Evolutionary conservation across 2,329 filamentous ascomycete species (phyloP), one percentile per base, ranked within the genome.

Genomic region (Verticillium zaregamsianum): DNA sequence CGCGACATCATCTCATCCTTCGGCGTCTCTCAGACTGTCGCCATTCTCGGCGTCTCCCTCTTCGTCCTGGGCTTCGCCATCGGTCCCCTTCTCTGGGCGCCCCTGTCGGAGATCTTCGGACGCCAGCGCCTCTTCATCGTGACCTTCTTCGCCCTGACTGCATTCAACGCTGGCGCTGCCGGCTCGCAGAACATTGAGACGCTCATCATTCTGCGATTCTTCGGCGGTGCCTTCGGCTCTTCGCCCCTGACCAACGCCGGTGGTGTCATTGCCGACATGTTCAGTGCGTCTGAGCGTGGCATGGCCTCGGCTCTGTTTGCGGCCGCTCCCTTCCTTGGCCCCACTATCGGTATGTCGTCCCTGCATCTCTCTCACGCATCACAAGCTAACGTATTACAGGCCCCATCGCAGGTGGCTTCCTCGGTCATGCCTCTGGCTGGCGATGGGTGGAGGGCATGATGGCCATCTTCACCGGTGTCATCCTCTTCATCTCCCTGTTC

Each of bases 131-230:
- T 90, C 20, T 88, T 89, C 69, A 80, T 85, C 66, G 72, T 79
- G 60, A 87, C 85, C 4, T 88, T 87, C 67, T 72, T 80, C 60
- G 77, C 79, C 14, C 79, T 90, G 62, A 83, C 83, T 2, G 81
- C 80, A 1, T 90, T 91, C 70, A 88, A 85, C 66, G 85, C 82
- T 25, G 87, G 80, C 5, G 80, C 79, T 20, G 83, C 85, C 2
- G 87, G 82, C 9, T 76, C 83, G 0, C 75, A 83, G 61, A 86
- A 83, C 66, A 85, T 88, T 63, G 77, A 77, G 57, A 83, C 84
- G 1, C 76, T 92, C 2, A 74, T 91, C 35, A 80, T 90, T n/a
- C 77, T 90, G 45, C 84, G 89, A n/a, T 91, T 91, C 74, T 82
- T 91, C 59, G 83, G 84, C 25, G 86, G 87, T 45, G 74, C 83